Evolutionary conservation across 768 basidiomycete species (phyloP), one percentile per base, ranked within the genome.

Genomic region (Lentinula boryana): DNA sequence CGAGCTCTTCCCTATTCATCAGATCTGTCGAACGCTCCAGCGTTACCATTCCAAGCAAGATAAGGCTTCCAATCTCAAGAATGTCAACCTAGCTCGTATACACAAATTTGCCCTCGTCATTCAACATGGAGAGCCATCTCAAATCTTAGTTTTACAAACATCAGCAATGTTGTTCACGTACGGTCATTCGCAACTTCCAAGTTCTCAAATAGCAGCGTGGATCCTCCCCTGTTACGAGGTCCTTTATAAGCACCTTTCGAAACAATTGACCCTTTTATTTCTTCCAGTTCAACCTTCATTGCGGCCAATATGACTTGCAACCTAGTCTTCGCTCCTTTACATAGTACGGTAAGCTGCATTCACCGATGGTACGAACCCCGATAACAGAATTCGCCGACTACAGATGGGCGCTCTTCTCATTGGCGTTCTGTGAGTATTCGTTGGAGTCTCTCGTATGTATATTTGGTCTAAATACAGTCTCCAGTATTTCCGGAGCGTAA

Each of bases 361-460:
- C 27, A 27, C 27, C 27, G 27, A 27, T 27, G 27, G 27, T 27
- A 27, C 27, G 27, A 27, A 27, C 27, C 27, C 27, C 27, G 27
- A 27, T 27, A 27, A 27, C 3, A 27, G 27, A 27, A 27, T 27
- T 27, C 27, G 27, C 27, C 27, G 27, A 27, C 27, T 36, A 15
- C 40, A 60, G 58, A 50, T 60, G 58, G 58, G 58, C 1, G 58
- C 58, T 8, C 50, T 60, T 9, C 33, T 60, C 23, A 49, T 60
- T 21, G 58, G 58, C 8, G 48, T 60, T 12, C 35, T 60, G 58
- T 60, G 31, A 51, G 58, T 43, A 38, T 32, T 40, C 33, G n/a
- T 16, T 15, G 32, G 15, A 2, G n/a, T 15, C 10, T 6, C 41
- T 13, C 7, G 2, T 31, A 5, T 15, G 13, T 51, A 21, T 13